Evolutionary conservation across 1,139 yeast species (phyloP), one percentile per base, ranked within the genome.

Genomic region (Yamadazyma siamensis): DNA sequence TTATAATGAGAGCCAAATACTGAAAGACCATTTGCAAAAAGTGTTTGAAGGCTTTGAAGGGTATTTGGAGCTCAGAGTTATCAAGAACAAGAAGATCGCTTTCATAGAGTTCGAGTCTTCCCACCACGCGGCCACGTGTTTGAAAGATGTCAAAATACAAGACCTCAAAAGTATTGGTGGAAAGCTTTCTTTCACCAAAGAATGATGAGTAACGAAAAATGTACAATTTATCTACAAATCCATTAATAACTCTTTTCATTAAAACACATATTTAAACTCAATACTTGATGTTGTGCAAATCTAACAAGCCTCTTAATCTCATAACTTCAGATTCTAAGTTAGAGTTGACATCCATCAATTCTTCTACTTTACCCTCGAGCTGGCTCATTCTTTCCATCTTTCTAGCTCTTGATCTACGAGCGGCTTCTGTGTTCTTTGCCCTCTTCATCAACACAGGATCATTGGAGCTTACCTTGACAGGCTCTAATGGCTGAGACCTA

Each of bases 381-480:
- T 86, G 94, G 36, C 60, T 53, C 86, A 89, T 83, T 59, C 95
- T 75, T 57, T 84, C 87, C 77, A 84, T 79, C 64, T 88, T 87
- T 61, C 95, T 79, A 24, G 95, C 95, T 48, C 97, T 75, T 26
- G 96, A 87, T 54, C 96, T 75, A 59, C 97, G 79, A 11, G 97
- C 97, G 39, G 97, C 96, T 57, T 88, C 96, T 15, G 97, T 89
- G 70, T 89, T 89, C 58, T 89, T 79, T 24, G 96, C 96, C 51
- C 98, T 79, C 58, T 89, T 86, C 50, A 85, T 54, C 31, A 87
- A 75, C 36, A 73, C 75, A 14, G 81, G 77, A 59, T 88, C 95
- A 32, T 56, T 36, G 21, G 71, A 65, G 22, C 68, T 73, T 33
- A 79, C 61, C 35, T 68, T 67, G 34, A 84, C 71, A 10, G 95